These are phyloP conservation scores for Xylaria polymorpha DNA, from an alignment of 2,329 filamentous ascomycete species.

Conservation along the genomic window DNA sequence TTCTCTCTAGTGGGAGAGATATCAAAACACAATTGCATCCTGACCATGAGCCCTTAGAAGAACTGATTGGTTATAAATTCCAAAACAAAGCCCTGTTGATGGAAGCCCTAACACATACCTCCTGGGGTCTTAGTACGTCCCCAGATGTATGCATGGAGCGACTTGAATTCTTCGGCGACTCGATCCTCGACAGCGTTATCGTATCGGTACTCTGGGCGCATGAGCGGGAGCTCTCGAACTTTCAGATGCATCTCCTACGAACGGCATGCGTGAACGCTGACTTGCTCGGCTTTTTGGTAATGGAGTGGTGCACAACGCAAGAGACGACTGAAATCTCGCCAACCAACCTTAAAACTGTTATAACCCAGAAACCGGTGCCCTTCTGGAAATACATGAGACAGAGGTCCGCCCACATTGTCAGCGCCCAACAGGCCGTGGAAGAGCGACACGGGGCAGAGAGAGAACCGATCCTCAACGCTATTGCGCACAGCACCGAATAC, in stretches of 20 bases:
- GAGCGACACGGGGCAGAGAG: slow-evolving; percentile 62
- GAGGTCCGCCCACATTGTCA: slow-evolving; percentile 59
- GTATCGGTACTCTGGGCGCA: slow-evolving; percentile 68
- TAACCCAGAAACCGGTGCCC: slow-evolving; percentile 52
- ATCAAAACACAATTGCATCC: slow-evolving; percentile 52
- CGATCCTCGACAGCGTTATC: slow-evolving; percentile 83
- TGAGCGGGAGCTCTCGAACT: slow-evolving; percentile 56
- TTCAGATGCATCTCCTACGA: slow-evolving; percentile 80
- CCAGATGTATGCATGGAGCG: slow-evolving; percentile 68
- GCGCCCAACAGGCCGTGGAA: slow-evolving; percentile 58
- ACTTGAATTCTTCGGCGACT: slow-evolving; percentile 89
- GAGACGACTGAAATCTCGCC: slow-evolving; percentile 46
- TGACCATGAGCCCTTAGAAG: slow-evolving; percentile 66
- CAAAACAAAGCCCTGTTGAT: slow-evolving; percentile 73
- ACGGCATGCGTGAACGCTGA: slow-evolving; percentile 82
- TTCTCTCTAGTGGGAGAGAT: slow-evolving; percentile 58
- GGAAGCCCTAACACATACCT: slow-evolving; percentile 85
- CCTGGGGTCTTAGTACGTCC: slow-evolving; percentile 57
- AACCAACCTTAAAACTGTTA: slow-evolving; percentile 41
- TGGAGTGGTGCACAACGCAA: slow-evolving; percentile 63
- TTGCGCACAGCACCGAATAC: slow-evolving; percentile 66
- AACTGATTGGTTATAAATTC: slow-evolving; percentile 78
- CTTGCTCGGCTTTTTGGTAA: slow-evolving; percentile 80
- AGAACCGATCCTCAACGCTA: slow-evolving; percentile 59
- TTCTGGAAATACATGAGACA: slow-evolving; percentile 80